phyloP scores from a whole-genome alignment of 768 basidiomycete genomes.

The Rhizopogon vinicolor region DNA sequence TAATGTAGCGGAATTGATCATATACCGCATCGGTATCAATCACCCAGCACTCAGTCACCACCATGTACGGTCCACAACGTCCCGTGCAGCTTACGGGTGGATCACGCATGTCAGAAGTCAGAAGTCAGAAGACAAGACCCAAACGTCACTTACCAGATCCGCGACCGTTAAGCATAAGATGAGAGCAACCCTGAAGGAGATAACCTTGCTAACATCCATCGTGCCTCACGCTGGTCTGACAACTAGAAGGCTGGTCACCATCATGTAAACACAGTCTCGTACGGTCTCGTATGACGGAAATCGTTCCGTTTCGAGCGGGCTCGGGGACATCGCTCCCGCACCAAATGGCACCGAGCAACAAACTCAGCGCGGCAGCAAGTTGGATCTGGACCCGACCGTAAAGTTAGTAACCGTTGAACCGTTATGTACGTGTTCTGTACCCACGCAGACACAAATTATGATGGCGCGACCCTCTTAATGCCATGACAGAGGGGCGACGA shows the following conservation, averaged over 20 bases:
- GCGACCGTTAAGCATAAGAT: slow-evolving; percentile 14
- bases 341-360: neutral
- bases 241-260: too few species aligned
- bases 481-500: neutral
- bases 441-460: slow-evolving; percentile 3
- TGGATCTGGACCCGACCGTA: neutral
- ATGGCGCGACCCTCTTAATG: neutral
- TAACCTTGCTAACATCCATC: slow-evolving; percentile 19
- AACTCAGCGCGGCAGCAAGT: neutral
- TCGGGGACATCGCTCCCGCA: neutral
- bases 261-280: neutral
- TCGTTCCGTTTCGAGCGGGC: slow-evolving; percentile 1
- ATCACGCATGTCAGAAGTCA: slow-evolving; percentile 3
- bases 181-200: slow-evolving; percentile 28
- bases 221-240: slow-evolving; percentile 9
- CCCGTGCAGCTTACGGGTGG: slow-evolving; percentile 7
- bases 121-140: neutral
- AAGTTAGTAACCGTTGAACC: too few species aligned
- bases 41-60: neutral
- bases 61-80: neutral
- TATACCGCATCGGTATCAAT: neutral
- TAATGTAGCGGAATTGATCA: neutral
- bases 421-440: slow-evolving; percentile 3
- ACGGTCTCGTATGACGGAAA: neutral
- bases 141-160: slow-evolving; percentile 14